Conservation (phyloP, 306 rosid species). For the Gleditsia sinensis region DNA sequence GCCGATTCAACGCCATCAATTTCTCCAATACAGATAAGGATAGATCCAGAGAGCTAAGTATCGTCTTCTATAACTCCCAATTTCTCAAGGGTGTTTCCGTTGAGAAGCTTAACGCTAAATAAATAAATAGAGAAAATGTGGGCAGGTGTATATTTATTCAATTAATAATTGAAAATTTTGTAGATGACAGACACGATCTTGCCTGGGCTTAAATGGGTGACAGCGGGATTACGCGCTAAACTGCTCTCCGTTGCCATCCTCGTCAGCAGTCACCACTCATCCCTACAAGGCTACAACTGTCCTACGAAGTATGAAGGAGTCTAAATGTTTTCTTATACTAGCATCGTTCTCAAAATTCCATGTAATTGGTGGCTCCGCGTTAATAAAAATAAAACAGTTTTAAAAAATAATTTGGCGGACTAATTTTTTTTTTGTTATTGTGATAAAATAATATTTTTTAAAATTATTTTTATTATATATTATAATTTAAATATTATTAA, state of each 20-base stretch:
- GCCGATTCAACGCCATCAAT: conserved; percentile 47
- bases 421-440: too few species aligned
- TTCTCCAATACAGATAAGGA: not conserved
- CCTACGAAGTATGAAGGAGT: too few species aligned
- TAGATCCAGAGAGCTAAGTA: conserved; percentile 27
- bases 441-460: too few species aligned
- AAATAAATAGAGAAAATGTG: not conserved
- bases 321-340: too few species aligned
- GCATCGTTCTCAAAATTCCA: too few species aligned
- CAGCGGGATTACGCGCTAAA: conserved; percentile 46
- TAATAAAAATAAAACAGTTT: too few species aligned
- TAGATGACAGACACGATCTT: not conserved
- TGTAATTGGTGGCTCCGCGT: too few species aligned
- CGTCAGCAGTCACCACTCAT: not conserved
- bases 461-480: too few species aligned
- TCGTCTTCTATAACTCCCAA: not conserved
- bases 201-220: not conserved
- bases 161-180: not conserved
- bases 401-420: too few species aligned
- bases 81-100: not conserved
- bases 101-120: not conserved
- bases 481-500: too few species aligned
- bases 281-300: too few species aligned
- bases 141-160: too few species aligned
- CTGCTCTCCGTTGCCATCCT: not conserved